Evolutionary conservation across 805 yeast genomes (phyloP), one percentile per base, ranked within the genome.

Genomic region (Jamesozyma jinghongensis): DNA sequence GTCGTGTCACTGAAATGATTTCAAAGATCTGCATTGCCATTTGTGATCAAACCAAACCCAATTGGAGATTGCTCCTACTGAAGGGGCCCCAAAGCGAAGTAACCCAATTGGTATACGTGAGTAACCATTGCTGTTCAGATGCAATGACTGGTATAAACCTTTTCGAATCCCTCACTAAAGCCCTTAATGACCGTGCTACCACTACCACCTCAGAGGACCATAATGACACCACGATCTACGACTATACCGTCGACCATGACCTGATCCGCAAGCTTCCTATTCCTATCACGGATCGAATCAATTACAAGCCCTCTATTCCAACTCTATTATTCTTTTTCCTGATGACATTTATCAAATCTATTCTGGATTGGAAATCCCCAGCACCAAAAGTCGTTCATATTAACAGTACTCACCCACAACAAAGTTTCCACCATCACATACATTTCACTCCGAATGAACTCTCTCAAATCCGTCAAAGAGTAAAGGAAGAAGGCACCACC

Each of bases 61-160:
- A 51, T 32, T 56, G 59, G 59, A 44, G 61, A 34, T 16, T 56
- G 8, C 19, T 52, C 19, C 43, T 47, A 27, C 37, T 56, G 29
- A 50, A 52, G 8, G 35, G 29, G 1, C 29, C 29, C 7, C 40
- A 37, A 3, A 18, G 19, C 13, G 16, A n/a, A 19, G 20, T 34
- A 34, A 36, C 39, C 3, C 32, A 46, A n/a, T 34, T 55, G 4
- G 42, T 48, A 20, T 52, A 43, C 34, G 32, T 57, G 18, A 48
- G 54, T 30, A 54, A 57, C 31, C 62, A 57, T 40, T 46, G 50
- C 35, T 40, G 43, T 27, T 45, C 52, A 11, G 62, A 57, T 41
- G 62, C 54, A 6, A 41, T 38, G n/a, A 49, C 51, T 26, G 51
- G 49, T 19, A 37, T 47, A 2, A 50, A 53, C 37, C 38, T 57